Evolutionary conservation across 2,329 filamentous ascomycete species (phyloP), one percentile per base, ranked within the genome.

Genomic region (Trichophyton rubrum): DNA sequence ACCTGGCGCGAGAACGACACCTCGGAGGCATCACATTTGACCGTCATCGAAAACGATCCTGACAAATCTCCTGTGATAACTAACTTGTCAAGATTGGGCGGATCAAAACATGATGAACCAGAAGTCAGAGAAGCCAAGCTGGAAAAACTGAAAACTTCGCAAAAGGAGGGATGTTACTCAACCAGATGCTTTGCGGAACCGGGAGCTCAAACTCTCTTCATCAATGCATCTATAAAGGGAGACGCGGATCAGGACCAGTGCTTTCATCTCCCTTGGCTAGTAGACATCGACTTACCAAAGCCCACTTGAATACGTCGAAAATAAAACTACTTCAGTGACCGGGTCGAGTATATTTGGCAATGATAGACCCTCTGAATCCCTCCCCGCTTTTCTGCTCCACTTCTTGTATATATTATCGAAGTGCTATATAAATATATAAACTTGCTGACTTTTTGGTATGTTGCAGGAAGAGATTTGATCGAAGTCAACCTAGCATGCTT

Each of bases 11-110:
- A 67, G 3, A 62, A 68, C 13, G 17, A 63, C 7, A 66, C 60
- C n/a, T 65, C 70, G 33, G 64, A 45, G 13, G 74, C 76, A 2
- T 77, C 76, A 0, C 76, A 81, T 65, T 74, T 80, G 20, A 77
- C 72, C 0, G 76, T 70, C 56, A 76, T 81, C 56, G 75, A 82
- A 62, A 72, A 76, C 43, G 70, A 68, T 1, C 33, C 33, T 38
- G 33, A 13, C 11, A 66, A 61, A 1, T 80, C 78, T 0, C 47
- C 59, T 1, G 41, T 75, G 0, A 45, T 45, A 45, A 45, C 41
- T 20, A 24, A 47, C 43, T 9, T 47, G n/a, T 47, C 43, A 24
- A 47, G 43, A 11, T 11, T 22, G 20, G 20, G 20, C 17, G n/a
- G 43, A 11, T 47, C 43, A 20, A 11, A 24, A 20, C 11, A 22